Base-by-base conservation (phyloP, 2,329 filamentous ascomycete species). In the Microdochium nivale region DNA sequence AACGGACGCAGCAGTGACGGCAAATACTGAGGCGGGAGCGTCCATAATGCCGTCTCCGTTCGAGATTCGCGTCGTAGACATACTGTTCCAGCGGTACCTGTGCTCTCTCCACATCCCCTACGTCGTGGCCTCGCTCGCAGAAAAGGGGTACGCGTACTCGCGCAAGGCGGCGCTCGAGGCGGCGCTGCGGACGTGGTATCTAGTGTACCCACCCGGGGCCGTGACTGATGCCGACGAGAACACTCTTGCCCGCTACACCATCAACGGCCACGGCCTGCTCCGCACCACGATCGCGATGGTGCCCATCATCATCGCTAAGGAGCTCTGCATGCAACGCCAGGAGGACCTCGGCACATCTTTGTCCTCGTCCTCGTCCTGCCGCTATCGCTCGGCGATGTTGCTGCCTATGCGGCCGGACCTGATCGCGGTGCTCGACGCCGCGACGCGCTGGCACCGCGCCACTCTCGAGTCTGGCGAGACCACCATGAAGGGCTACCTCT, bases 31-130 rank as follows among this genome's bases (percentile, higher is more conserved):
- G 9, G 19, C 8, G 40, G 40, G 21, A 4, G 50, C 49, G 3
- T 56, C 58, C 16, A 37, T 35, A 3, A 57, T 61, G 0, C 65
- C 64, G 0, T 62, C 68, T 0, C 52, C 56, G 0, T 77, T 78
- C 50, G 69, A 73, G 19, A 59, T 71, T 3, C 69, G 71, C 3
- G 56, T 76, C 1, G 59, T 79, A 4, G 74, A 81, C 27, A 67
- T 79, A 43, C 61, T 80, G 23, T 69, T 81, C 54, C 72, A 76
- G 25, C 76, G 79, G 8, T 81, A 79, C 57, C 61, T 84, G 2
- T 67, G 78, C 7, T 67, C 74, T 0, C 68, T 86, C 0, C 82
- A 87, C 58, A 67, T 77, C 2, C 77, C 77, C 0, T 83, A 73
- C 58, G 72, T 76, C 25, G 61, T 61, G 1, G 59, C 66, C 0